Evolutionary conservation across 192 early-diverging fungal genomes (phyloP), one percentile per base, ranked within the genome.

Genomic region (Coemansia sp.): DNA sequence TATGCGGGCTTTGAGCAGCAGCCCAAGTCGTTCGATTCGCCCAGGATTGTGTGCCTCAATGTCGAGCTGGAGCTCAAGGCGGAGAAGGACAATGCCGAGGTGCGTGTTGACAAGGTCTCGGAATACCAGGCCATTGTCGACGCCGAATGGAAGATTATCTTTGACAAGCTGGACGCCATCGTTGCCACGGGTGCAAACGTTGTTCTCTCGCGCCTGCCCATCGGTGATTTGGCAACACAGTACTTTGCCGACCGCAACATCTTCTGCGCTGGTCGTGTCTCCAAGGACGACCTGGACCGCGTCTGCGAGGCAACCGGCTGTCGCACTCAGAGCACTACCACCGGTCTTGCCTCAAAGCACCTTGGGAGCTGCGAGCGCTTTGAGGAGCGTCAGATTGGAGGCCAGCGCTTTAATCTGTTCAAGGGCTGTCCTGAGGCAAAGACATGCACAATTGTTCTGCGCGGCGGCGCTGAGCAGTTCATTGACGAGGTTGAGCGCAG

Each of bases 1-100:
- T 98, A 99, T 79, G 97, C 97, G 41, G 97, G 97, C 63, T 99
- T 99, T 69, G 97, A 99, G 84, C 97, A 99, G 84, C 96, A 99
- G 83, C 97, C 97, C 65, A 99, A 99, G 84, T 76, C 84, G 37
- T 96, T 98, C 79, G 87, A 89, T 68, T 86, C 90, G 77, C 97
- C 96, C 65, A 93, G 90, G 84, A 91, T 99, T 48, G 79, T 96
- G 50, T 92, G 88, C 63, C 87, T 99, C 75, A 98, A 99, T 74
- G 94, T 99, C 40, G 96, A 99, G 86, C 85, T 99, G 58, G 97
- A 99, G 85, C 85, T 99, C 67, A 99, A 98, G 88, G 97, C 97
- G 46, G 97, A 99, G 76, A 94, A 94, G 75, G 97, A 99, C 72
- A 99, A 99, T 79, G 97, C 97, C 32, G 97, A 99, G 88, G 97